Conservation (phyloP, 2,329 filamentous ascomycete species). For the Aspergillus sp. region DNA sequence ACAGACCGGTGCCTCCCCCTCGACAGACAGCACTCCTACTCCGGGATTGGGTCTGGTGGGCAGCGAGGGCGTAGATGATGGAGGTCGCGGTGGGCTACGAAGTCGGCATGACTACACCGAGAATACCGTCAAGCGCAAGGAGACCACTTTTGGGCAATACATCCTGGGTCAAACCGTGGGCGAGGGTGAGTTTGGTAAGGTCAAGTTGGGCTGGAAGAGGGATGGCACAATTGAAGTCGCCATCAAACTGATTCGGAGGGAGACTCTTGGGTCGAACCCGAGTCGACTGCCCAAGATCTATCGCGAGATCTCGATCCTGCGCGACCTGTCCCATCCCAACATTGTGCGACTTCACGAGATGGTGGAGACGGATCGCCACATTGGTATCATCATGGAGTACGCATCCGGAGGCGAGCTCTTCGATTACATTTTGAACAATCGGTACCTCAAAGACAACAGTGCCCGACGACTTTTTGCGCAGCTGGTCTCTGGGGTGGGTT, state of each 20-base stretch:
- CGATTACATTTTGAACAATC: conserved; percentile 95
- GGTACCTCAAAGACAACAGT: conserved; percentile 90
- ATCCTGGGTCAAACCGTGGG: conserved; percentile 93
- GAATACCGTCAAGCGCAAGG: conserved; percentile 65
- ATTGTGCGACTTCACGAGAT: conserved; percentile 97
- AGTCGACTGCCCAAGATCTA: conserved; percentile 93
- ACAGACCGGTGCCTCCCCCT: conserved; percentile 58
- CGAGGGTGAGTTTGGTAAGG: conserved; percentile 97
- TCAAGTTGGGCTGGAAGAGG: conserved; percentile 97
- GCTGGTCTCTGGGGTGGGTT: conserved; percentile 92
- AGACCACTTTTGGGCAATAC: conserved; percentile 91
- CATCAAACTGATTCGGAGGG: conserved; percentile 94
- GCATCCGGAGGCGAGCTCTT: conserved; percentile 96
- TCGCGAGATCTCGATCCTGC: conserved; percentile 89
- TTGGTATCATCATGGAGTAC: conserved; percentile 97
- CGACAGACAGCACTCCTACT: conserved; percentile 44
- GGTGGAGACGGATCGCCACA: conserved; percentile 95
- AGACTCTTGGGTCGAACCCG: conserved; percentile 83
- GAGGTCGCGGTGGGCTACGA: conserved; percentile 31
- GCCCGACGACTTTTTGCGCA: conserved; percentile 92
- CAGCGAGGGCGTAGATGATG: conserved; percentile 50
- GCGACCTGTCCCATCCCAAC: conserved; percentile 86
- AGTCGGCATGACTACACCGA: conserved; percentile 57
- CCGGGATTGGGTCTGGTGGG: conserved; percentile 49
- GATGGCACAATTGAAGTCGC: conserved; percentile 92